Evolutionary conservation across 306 rosid genomes (phyloP).

Genomic region (Cucumis hystrix): DNA sequence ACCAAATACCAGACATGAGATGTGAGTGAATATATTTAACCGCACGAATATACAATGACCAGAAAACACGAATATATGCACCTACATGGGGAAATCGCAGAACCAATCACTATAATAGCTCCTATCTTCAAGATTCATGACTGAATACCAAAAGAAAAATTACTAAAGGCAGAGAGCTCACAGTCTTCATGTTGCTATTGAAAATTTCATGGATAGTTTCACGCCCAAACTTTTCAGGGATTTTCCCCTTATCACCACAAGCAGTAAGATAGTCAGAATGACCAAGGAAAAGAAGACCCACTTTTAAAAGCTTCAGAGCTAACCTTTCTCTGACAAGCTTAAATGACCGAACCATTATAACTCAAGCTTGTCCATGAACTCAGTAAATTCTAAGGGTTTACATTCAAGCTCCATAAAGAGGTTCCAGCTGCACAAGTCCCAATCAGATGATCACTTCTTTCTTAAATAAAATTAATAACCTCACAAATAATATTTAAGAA

Average conservation of each 20-base stretch:
- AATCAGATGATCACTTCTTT: not conserved
- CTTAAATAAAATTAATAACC: not conserved
- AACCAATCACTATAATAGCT: not conserved
- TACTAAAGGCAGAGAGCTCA: not conserved
- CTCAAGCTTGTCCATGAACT: constrained; percentile 6
- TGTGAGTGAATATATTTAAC: not conserved
- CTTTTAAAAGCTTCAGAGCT: not conserved
- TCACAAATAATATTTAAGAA: constrained; percentile 9
- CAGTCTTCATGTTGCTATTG: not conserved
- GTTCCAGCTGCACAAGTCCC: constrained; percentile 11
- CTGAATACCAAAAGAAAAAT: not conserved
- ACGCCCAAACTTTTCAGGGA: not conserved
- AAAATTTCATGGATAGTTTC: not conserved
- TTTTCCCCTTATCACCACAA: not conserved
- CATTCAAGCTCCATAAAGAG: constrained; percentile 12
- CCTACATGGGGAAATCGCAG: not conserved
- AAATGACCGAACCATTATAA: constrained; percentile 18
- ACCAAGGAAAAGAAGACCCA: not conserved
- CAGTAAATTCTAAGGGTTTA: constrained; percentile 5
- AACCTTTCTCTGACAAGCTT: constrained; percentile 15
- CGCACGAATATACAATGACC: not conserved
- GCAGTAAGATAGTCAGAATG: not conserved
- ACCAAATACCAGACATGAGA: not conserved
- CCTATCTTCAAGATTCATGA: not conserved
- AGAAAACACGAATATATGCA: not conserved